phyloP scores from a whole-genome alignment of 805 yeast species.

The Wickerhamiella australiensis region DNA sequence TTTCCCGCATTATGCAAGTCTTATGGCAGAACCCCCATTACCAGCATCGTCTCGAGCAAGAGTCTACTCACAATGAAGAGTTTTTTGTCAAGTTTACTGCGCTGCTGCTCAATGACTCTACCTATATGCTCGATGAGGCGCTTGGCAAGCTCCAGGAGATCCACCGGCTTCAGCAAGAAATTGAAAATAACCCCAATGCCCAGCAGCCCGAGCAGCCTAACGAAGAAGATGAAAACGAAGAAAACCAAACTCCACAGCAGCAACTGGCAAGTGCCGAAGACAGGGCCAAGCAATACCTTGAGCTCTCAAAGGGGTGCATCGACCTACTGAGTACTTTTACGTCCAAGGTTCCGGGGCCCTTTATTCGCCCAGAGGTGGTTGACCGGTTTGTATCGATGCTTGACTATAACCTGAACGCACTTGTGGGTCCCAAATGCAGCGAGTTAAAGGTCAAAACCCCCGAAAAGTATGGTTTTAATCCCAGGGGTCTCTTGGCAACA shows the following conservation, averaged over 20 bases:
- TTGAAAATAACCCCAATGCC: slow-evolving; percentile 23
- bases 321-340: slow-evolving; percentile 71
- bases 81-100: slow-evolving; percentile 90
- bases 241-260: slow-evolving; percentile 20
- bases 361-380: slow-evolving; percentile 77
- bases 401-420: slow-evolving; percentile 78
- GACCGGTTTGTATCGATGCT: slow-evolving; percentile 93
- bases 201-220: slow-evolving; percentile 15
- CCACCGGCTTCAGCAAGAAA: slow-evolving; percentile 47
- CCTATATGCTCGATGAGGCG: slow-evolving; percentile 84
- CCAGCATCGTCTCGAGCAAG: slow-evolving; percentile 53
- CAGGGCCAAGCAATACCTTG: slow-evolving; percentile 71
- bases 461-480: slow-evolving; percentile 70
- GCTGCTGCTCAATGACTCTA: slow-evolving; percentile 86
- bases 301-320: slow-evolving; percentile 72
- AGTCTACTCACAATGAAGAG: slow-evolving; percentile 56
- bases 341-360: slow-evolving; percentile 72
- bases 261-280: slow-evolving; percentile 54
- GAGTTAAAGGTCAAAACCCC: slow-evolving; percentile 79
- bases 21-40: slow-evolving; percentile 68
- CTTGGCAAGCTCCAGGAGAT: slow-evolving; percentile 66
- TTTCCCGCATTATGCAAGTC: slow-evolving; percentile 69
- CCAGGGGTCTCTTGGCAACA: slow-evolving; percentile 54
- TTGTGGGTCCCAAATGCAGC: slow-evolving; percentile 91
- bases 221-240: slow-evolving; percentile 41